Percentiles rank a stretch among this genome's conserved stretches.
These are phyloP conservation scores for Tylopilus rubrobrunneus DNA, from an alignment of 768 basidiomycete species.

Conservation along the genomic window DNA sequence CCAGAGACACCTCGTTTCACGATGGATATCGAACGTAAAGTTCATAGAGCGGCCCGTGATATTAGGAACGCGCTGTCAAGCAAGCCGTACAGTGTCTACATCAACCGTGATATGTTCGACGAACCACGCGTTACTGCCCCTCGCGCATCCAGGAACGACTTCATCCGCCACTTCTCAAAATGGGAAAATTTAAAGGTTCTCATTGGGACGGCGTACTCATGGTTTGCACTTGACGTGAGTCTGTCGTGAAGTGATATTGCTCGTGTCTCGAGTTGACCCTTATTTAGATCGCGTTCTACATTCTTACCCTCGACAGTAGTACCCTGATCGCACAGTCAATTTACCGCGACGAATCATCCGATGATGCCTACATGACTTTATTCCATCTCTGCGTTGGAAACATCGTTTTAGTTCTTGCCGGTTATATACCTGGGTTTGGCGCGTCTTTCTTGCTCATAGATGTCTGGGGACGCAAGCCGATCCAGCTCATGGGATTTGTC, in stretches of 20 bases:
- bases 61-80: background rate
- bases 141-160: background rate
- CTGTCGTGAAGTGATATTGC: background rate
- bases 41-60: background rate
- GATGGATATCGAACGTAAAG: background rate
- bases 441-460: background rate
- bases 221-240: background rate
- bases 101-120: background rate
- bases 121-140: background rate
- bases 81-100: background rate
- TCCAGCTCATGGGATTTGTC: background rate
- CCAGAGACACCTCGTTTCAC: background rate
- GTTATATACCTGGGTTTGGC: background rate
- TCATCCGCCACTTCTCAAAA: background rate
- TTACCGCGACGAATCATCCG: background rate
- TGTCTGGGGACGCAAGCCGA: background rate
- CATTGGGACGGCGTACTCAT: background rate
- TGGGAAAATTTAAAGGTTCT: background rate
- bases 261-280: background rate
- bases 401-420: background rate
- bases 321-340: background rate
- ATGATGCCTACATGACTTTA: background rate
- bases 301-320: background rate
- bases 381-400: background rate
- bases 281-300: background rate